Conservation (phyloP, 2,329 filamentous ascomycete species). For the Ascomycota sp. region DNA sequence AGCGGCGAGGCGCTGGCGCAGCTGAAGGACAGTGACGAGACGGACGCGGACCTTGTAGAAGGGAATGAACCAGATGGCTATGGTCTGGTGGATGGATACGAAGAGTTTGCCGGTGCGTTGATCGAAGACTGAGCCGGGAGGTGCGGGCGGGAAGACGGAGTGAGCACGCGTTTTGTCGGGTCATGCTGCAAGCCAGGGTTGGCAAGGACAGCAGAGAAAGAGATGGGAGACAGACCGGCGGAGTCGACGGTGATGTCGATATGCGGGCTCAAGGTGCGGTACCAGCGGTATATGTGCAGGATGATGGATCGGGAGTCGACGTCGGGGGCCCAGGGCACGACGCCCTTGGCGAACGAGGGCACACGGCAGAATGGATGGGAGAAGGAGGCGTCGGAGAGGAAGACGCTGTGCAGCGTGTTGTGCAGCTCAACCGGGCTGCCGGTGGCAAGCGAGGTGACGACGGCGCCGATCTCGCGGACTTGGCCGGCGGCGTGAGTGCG, state of each 20-base stretch:
- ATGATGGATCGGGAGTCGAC: slow-evolving; percentile 45
- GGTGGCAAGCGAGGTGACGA: slow-evolving; percentile 48
- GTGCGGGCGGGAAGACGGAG: slow-evolving; percentile 2
- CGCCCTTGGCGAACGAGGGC: slow-evolving; percentile 22
- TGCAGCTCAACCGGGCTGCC: slow-evolving; percentile 43
- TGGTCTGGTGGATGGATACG: slow-evolving; percentile 49
- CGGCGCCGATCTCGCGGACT: slow-evolving; percentile 30
- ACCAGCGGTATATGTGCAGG: slow-evolving; percentile 54
- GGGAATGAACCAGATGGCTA: slow-evolving; percentile 56
- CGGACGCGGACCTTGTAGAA: slow-evolving; percentile 46
- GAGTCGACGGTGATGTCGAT: slow-evolving; percentile 46
- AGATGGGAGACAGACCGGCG: slow-evolving; percentile 10
- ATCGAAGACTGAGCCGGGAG: slow-evolving; percentile 37
- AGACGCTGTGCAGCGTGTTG: slow-evolving; percentile 46
- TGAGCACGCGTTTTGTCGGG: not conserved
- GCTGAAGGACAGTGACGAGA: slow-evolving; percentile 44
- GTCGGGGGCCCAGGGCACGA: slow-evolving; percentile 17
- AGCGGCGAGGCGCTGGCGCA: slow-evolving; percentile 22
- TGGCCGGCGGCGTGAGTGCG: not conserved
- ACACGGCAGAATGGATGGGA: slow-evolving; percentile 60
- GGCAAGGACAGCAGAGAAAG: not conserved
- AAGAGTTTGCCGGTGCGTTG: slow-evolving; percentile 44
- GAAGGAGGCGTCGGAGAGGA: slow-evolving; percentile 49
- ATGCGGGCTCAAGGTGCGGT: slow-evolving; percentile 57
- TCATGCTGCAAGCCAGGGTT: not conserved